Base-by-base conservation (phyloP, 106 monocot genomes). In the Dioscorea zingiberensis region DNA sequence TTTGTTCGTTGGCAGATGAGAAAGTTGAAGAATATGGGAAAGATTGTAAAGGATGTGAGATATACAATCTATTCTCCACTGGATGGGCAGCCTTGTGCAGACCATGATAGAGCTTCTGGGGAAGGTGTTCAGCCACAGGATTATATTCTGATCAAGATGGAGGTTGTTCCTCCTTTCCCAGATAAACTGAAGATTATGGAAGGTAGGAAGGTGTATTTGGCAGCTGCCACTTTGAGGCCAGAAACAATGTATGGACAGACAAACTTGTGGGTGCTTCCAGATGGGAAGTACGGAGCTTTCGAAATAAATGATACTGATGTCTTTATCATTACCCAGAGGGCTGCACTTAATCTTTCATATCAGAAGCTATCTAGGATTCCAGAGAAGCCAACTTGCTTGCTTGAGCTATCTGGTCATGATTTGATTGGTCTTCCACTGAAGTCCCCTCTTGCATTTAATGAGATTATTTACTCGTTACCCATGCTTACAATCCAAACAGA, bases 221-320 rank as follows among this genome's bases (percentile, higher is more conserved):
- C 84, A 12, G 94, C 94, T 56, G 94, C 94, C 23, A 94, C 94
- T n/a, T 73, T 94, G 64, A 76, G 94, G 57, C 94, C 94, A 44
- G 94, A 94, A 48, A 94, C 90, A 4, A 94, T 94, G 94, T 94
- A 90, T 60, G 94, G 94, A 24, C 94, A 94, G 61, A 94, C 94
- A 56, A 94, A 94, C 64, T 84, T 76, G 69, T 94, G 94, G 90
- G 87, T 94, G 7, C 66, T 94, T 45, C 89, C 94, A 13, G 90
- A 94, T 62, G 94, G 94, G 0, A 82, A 94, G 21, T 94, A 94
- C 65, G 94, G 94, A 3, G 94, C 94, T n/a, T 94, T 73, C 76
- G 94, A 94, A 67, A 84, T 90, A 29, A 94, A 87, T 69, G 90
- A 90, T 7, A 73, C 81, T 3, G 94, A 94, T 68, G 84, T 94